Evolutionary conservation across 352 stramenopile species (phyloP), one percentile per base, ranked within the genome.

Genomic region (Chrysophaeum taylorii): DNA sequence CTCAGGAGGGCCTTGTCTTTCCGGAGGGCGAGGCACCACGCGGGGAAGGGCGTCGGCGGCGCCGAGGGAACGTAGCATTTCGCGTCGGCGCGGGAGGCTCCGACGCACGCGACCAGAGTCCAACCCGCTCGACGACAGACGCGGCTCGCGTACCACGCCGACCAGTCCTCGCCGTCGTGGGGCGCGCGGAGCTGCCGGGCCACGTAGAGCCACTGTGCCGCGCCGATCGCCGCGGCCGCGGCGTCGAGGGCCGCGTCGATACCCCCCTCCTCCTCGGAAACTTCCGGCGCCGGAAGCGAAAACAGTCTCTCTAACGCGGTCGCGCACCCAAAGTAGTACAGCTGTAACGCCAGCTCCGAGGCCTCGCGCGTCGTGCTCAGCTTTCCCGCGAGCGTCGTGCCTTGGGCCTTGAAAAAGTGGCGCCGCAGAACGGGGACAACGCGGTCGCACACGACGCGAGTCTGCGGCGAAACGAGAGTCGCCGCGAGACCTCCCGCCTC

Each of bases 151-250:
- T 66, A 66, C 57, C 57, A 66, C 33, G 57, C 57, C 5, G 33
- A 31, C 57, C 57, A 66, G 33, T 2, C 57, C 2, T 31, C 16
- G 33, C 33, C 45, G 33, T 42, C 31, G 15, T 66, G 57, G 33
- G 57, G 57, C 27, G 27, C 31, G 9, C 57, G 15, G 4, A 66
- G 31, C 16, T 66, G 33, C 23, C 45, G 27, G 1, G 57, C 57
- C 18, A 36, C 57, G 57, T 66, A 66, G 57, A 66, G 57, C 57
- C 57, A 66, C 35, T 66, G 57, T 18, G 57, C 16, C 2, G 57
- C 14, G 33, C 57, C 57, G 15, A 66, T n/a, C 50, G 27, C 23
- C 9, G n/a, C n/a, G 23, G 2, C 9, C 1, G 16, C 15, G 4
- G 14, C n/a, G 25, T n/a, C 27, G 16, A 2, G 18, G 33, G 27